A percentile compares a stretch with the other conserved stretches of the same genome.
phyloP scores from a whole-genome alignment of 371 early-diverging fungal genomes.

The Lichtheimia ramosa region DNA sequence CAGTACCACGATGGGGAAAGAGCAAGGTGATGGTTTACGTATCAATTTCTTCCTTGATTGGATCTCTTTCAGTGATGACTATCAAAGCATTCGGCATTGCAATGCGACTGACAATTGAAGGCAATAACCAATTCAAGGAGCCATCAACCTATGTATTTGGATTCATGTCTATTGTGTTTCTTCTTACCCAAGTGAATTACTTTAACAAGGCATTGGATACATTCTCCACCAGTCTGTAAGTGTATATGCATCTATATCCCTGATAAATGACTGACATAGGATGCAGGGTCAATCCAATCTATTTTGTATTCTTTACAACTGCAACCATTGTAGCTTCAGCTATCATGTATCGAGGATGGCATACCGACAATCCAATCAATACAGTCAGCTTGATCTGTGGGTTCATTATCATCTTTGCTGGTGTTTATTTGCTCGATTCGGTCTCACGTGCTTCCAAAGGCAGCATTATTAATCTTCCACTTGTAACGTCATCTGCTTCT shows the following conservation, averaged over 20 bases:
- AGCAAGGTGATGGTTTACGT: conserved; percentile 80
- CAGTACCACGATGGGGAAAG: conserved; percentile 79
- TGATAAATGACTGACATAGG: neutral
- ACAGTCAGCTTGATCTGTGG: conserved; percentile 80
- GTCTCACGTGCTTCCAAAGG: conserved; percentile 14
- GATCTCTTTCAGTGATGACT: conserved; percentile 86
- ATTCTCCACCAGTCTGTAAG: conserved; percentile 83
- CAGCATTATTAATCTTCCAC: conserved; percentile 1
- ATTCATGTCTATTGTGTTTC: conserved; percentile 69
- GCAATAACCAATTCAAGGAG: conserved; percentile 82
- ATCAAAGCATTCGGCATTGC: conserved; percentile 90
- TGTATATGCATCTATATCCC: neutral
- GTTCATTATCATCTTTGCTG: conserved; percentile 84
- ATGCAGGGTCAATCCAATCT: conserved; percentile 74
- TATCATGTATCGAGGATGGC: conserved; percentile 82
- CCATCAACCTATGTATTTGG: conserved; percentile 88
- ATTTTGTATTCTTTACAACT: conserved; percentile 89
- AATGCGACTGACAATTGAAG: conserved; percentile 82
- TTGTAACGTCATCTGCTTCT: conserved; percentile 7
- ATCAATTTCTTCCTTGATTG: conserved; percentile 81
- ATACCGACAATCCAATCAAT: conserved; percentile 63
- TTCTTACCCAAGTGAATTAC: conserved; percentile 90
- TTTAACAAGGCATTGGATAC: conserved; percentile 94
- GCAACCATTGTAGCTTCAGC: conserved; percentile 84
- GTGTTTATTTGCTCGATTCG: conserved; percentile 70